Percentiles rank a stretch among this genome's conserved stretches.
Conservation (phyloP, 148 eudicot species). For the Nepenthes gracilis region DNA sequence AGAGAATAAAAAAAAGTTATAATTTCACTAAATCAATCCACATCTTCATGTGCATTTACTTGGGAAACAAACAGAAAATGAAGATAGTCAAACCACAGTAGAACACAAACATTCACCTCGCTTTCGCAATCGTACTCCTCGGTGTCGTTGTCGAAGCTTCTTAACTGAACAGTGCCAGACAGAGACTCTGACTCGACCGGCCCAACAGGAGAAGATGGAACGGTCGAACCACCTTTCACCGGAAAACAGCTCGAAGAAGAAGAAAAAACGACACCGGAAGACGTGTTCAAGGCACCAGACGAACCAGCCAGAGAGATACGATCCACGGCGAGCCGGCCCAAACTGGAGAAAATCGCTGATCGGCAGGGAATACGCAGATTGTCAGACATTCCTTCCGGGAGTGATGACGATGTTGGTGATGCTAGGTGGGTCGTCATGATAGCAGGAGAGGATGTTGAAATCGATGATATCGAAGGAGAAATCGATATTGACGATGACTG, state of each 20-base stretch:
- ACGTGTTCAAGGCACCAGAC: slow-evolving; percentile 3
- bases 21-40: background rate
- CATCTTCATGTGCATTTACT: background rate
- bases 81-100: background rate
- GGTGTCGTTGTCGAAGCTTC: slow-evolving; percentile 23
- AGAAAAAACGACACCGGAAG: slow-evolving; percentile 12
- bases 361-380: slow-evolving; percentile 6
- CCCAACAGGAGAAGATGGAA: slow-evolving; percentile 18
- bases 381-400: background rate
- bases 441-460: slow-evolving; percentile 1
- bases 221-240: slow-evolving; percentile 8
- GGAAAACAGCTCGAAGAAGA: slow-evolving; percentile 6
- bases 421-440: background rate
- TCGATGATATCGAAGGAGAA: slow-evolving; percentile 5
- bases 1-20: background rate
- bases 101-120: slow-evolving; percentile 34
- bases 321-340: slow-evolving; percentile 15
- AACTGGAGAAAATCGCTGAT: slow-evolving; percentile 13
- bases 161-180: slow-evolving; percentile 14
- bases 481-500: slow-evolving; percentile 13
- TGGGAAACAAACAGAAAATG: background rate
- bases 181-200: slow-evolving; percentile 16
- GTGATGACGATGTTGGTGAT: background rate
- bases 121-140: slow-evolving; percentile 75
- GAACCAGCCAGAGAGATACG: slow-evolving; percentile 18